phyloP scores from a whole-genome alignment of 805 yeast genomes.

The Priceomyces fermenticarens region DNA sequence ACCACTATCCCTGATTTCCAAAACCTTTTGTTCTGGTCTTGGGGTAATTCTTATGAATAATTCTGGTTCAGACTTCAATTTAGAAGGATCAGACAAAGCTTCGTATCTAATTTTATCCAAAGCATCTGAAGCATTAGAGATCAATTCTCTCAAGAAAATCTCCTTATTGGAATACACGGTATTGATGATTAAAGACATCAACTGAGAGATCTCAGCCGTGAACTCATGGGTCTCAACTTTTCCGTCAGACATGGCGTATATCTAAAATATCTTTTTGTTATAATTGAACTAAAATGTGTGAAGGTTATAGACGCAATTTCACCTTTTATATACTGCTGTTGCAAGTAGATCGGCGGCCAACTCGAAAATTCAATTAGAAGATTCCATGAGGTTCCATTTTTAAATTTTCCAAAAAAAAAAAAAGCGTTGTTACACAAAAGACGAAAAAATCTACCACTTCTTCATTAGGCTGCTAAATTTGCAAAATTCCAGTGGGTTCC shows the following conservation, averaged over 20 bases:
- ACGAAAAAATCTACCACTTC: not conserved
- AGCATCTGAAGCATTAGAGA: slow-evolving; percentile 99
- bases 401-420: not conserved
- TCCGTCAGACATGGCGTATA: slow-evolving; percentile 45
- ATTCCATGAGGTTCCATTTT: slow-evolving; percentile 30
- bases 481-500: slow-evolving; percentile 1
- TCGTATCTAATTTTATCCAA: slow-evolving; percentile 97
- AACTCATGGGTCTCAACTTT: slow-evolving; percentile 86
- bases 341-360: slow-evolving; percentile 16
- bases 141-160: slow-evolving; percentile 97
- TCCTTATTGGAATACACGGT: slow-evolving; percentile 99
- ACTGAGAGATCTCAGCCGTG: slow-evolving; percentile 99
- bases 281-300: not conserved
- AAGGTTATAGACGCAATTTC: not conserved
- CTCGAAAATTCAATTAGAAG: slow-evolving; percentile 13
- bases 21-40: slow-evolving; percentile 85
- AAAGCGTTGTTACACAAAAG: not conserved
- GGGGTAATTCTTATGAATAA: slow-evolving; percentile 97
- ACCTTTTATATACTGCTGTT: slow-evolving; percentile 9
- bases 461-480: slow-evolving; percentile 1
- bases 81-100: slow-evolving; percentile 87
- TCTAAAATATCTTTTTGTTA: slow-evolving; percentile 4
- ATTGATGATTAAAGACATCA: slow-evolving; percentile 99
- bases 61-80: slow-evolving; percentile 93
- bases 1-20: slow-evolving; percentile 99